phyloP scores from a whole-genome alignment of 192 early-diverging fungal species.

The Backusella macrospora region DNA sequence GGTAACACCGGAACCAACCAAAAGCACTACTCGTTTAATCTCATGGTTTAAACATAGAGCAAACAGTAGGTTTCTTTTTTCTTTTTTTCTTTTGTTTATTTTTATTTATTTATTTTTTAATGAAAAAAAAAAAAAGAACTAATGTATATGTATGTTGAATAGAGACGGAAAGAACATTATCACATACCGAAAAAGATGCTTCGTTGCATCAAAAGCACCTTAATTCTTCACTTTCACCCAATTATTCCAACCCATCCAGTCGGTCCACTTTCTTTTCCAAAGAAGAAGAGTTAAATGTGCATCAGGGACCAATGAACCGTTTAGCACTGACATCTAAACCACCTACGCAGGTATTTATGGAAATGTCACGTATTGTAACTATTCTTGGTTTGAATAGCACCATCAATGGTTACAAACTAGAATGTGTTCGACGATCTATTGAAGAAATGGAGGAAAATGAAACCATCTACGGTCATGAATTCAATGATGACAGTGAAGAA shows the following conservation, averaged over 20 bases:
- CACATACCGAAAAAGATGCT: conserved; percentile 6
- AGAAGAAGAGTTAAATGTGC: conserved; percentile 22
- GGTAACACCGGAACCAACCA: conserved; percentile 9
- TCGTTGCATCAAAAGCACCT: conserved; percentile 5
- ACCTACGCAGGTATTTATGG: conserved; percentile 66
- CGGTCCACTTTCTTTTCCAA: conserved; percentile 8
- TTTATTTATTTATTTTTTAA: background rate
- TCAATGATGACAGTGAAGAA: conserved; percentile 67
- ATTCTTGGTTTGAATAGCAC: conserved; percentile 52
- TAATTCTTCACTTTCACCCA: conserved; percentile 3
- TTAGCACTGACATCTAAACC: conserved; percentile 64
- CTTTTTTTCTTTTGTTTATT: background rate
- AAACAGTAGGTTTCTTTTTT: background rate
- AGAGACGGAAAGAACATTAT: conserved; percentile 14
- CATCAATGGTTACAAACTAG: conserved; percentile 55
- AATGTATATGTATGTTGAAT: background rate
- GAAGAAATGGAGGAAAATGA: conserved; percentile 40
- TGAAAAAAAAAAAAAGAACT: background rate
- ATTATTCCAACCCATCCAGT: background rate
- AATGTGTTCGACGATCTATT: conserved; percentile 43
- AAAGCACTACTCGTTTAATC: conserved; percentile 9
- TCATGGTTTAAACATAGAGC: conserved; percentile 9
- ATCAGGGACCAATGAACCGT: conserved; percentile 71
- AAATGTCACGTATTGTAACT: conserved; percentile 56
- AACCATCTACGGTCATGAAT: conserved; percentile 54